These are phyloP conservation scores for Curvularia lunata DNA, from an alignment of 2,329 filamentous ascomycete species.

Conservation along the genomic window DNA sequence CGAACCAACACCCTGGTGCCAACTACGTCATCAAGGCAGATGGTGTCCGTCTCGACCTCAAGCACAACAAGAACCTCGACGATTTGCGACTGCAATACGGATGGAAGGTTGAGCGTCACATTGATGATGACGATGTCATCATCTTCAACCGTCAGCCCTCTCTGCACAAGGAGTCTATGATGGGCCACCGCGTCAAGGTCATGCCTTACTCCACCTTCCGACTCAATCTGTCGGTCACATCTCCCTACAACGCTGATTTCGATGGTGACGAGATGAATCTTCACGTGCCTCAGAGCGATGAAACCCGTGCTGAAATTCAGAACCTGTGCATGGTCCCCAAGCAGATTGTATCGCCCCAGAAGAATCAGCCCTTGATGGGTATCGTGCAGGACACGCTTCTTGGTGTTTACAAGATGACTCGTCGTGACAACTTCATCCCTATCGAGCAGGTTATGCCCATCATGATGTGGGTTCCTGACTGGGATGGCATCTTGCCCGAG, in stretches of 20 bases:
- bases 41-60: slow-evolving; percentile 91
- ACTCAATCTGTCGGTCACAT: slow-evolving; percentile 95
- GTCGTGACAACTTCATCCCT: slow-evolving; percentile 86
- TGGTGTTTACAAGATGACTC: slow-evolving; percentile 95
- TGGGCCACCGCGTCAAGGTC: slow-evolving; percentile 95
- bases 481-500: slow-evolving; percentile 92
- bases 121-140: slow-evolving; percentile 95
- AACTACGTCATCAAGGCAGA: slow-evolving; percentile 95
- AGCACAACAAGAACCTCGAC: slow-evolving; percentile 86
- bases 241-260: slow-evolving; percentile 99
- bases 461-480: slow-evolving; percentile 95
- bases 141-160: slow-evolving; percentile 99
- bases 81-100: slow-evolving; percentile 91
- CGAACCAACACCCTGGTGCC: slow-evolving; percentile 92
- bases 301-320: slow-evolving; percentile 92
- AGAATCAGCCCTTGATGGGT: slow-evolving; percentile 98
- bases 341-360: slow-evolving; percentile 97
- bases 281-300: slow-evolving; percentile 97
- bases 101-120: slow-evolving; percentile 98
- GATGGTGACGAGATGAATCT: slow-evolving; percentile 99
- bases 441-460: slow-evolving; percentile 96
- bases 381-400: slow-evolving; percentile 98
- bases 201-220: slow-evolving; percentile 99
- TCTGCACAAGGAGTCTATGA: slow-evolving; percentile 99
- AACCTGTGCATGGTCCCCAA: slow-evolving; percentile 97